phyloP scores from a whole-genome alignment of 1,284 basidiomycete species.

The Apiotrichum veenhuisii region DNA sequence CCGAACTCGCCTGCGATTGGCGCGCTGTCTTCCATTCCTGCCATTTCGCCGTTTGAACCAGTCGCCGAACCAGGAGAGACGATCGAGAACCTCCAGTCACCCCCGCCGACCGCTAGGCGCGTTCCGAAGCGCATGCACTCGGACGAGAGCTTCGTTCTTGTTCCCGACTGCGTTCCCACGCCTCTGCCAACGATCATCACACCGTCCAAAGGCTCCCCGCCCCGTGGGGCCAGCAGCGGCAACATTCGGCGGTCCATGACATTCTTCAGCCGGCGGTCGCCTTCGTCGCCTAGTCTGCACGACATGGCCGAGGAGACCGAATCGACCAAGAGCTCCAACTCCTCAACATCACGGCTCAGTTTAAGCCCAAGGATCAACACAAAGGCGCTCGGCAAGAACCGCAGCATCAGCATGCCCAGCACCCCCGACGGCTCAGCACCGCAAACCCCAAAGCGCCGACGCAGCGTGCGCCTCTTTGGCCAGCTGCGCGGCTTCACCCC shows the following conservation, averaged over 20 bases:
- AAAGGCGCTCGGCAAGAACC: not conserved
- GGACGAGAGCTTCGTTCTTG: constrained; percentile 4
- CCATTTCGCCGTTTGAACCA: not conserved
- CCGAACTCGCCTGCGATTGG: not conserved
- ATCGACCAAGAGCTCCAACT: not conserved
- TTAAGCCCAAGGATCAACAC: not conserved
- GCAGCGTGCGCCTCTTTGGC: constrained; percentile 15
- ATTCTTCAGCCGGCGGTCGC: constrained; percentile 7
- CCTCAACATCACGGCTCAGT: not conserved
- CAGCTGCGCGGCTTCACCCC: constrained; percentile 18
- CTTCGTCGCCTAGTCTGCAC: not conserved
- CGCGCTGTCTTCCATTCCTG: too few species aligned
- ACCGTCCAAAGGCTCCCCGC: not conserved
- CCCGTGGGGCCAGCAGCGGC: not conserved
- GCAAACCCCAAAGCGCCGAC: constrained; percentile 8
- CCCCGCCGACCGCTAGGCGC: not conserved
- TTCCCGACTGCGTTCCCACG: not conserved
- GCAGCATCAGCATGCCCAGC: not conserved
- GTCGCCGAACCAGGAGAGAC: not conserved
- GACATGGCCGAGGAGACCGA: constrained; percentile 2
- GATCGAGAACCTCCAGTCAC: not conserved
- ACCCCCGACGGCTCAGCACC: not conserved
- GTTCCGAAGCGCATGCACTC: not conserved
- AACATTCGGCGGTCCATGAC: constrained; percentile 9
- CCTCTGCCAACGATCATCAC: not conserved